Base-by-base conservation (phyloP, 306 rosid species). In the Lithocarpus polystachyus region DNA sequence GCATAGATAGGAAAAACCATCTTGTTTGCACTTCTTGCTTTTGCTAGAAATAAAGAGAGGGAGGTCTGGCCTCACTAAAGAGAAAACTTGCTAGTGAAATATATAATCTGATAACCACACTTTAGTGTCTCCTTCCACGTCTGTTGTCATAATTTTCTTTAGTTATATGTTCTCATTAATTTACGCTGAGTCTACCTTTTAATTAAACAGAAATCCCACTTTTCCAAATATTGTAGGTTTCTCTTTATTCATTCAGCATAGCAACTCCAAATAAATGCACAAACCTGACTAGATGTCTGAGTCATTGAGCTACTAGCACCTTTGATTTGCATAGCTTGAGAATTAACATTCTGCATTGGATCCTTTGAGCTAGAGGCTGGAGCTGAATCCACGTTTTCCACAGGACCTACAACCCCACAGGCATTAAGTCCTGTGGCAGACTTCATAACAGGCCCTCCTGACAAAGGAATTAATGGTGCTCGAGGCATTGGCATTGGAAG, bases 391-490 rank as follows among this genome's bases (percentile, higher is more conserved):
- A 77, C 83, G 57, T 87, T 83, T 77, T 74, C 92, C 78, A 80
- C 45, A 74, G 74, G 85, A 71, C 92, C 91, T 72, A 82, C 80
- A 33, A 87, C 77, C 79, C 88, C 86, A 68, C 83, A 35, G 15
- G 89, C 82, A 81, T 83, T 85, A 15, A 43, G 75, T 68, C 85
- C 85, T 51, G 37, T 33, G 67, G 77, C 52, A 72, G 93, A 64
- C 80, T 85, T 89, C 88, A 88, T 62, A 79, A 83, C 71, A 77
- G 93, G 77, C 22, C 84, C 87, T 73, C 85, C 99, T 2, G 89
- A 51, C 52, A 82, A 51, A 15, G 91, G 81, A 72, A 80, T 77
- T 54, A 74, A 37, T 3, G 91, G 92, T 59, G 87, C 82, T 3
- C 65, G 75, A 77, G 84, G 90, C 88, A 89, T 85, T 15, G 86